These are phyloP conservation scores for Plenodomus biglobosus DNA, from an alignment of 2,329 filamentous ascomycete species.

Conservation along the genomic window DNA sequence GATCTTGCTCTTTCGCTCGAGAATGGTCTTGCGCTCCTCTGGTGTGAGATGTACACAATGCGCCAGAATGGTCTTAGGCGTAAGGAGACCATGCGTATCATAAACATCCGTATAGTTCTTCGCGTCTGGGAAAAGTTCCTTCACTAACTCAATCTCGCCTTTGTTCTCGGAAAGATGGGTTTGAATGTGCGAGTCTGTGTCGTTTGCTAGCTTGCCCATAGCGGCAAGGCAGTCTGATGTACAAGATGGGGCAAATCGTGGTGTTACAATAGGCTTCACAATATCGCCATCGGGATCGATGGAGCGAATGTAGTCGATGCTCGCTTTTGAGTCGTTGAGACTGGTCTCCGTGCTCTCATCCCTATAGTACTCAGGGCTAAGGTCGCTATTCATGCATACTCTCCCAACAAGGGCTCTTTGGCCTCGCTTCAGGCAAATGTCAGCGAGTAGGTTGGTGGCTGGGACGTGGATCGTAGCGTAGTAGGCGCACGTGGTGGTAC, in stretches of 20 bases:
- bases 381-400: conserved; percentile 83
- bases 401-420: conserved; percentile 90
- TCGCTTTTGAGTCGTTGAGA: conserved; percentile 53
- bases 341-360: conserved; percentile 67
- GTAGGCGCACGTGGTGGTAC: conserved; percentile 93
- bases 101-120: conserved; percentile 76
- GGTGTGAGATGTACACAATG: conserved; percentile 77
- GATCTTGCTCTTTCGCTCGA: conserved; percentile 63
- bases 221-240: conserved; percentile 57
- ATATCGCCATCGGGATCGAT: conserved; percentile 68
- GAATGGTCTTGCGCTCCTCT: conserved; percentile 67
- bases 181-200: conserved; percentile 70
- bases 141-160: conserved; percentile 71
- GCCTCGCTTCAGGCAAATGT: conserved; percentile 75
- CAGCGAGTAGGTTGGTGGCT: conserved; percentile 87
- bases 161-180: conserved; percentile 89
- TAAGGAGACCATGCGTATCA: conserved; percentile 70
- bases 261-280: conserved; percentile 78
- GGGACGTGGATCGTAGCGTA: conserved; percentile 86
- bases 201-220: conserved; percentile 65
- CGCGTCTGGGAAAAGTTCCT: conserved; percentile 65
- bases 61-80: conserved; percentile 74
- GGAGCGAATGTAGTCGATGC: conserved; percentile 59
- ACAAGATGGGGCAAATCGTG: conserved; percentile 62
- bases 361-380: conserved; percentile 76